A percentile compares a stretch with the other conserved stretches of the same genome.
These are phyloP conservation scores for Podila verticillata DNA, from an alignment of 192 early-diverging fungal genomes.

Conservation along the genomic window DNA sequence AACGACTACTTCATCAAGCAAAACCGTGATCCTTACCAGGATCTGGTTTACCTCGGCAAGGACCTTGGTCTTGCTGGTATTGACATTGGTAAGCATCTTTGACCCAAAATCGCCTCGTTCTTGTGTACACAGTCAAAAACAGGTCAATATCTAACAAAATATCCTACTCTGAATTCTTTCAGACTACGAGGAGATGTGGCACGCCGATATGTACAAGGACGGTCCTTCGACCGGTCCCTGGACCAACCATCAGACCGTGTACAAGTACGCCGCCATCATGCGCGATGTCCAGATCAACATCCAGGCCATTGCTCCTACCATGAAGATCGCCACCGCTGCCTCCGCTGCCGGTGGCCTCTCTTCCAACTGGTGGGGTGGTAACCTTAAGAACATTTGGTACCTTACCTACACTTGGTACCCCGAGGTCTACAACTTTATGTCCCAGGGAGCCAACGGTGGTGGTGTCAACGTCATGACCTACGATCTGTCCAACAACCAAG, in stretches of 20 bases:
- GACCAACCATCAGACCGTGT: slow-evolving; percentile 20
- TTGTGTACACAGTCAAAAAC: not conserved
- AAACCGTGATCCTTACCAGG: slow-evolving; percentile 48
- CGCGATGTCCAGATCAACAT: slow-evolving; percentile 22
- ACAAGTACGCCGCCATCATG: slow-evolving; percentile 32
- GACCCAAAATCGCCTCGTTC: not conserved
- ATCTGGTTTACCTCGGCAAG: slow-evolving; percentile 48
- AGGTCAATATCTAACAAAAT: not conserved
- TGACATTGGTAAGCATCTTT: slow-evolving; percentile 15
- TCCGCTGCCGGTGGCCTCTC: slow-evolving; percentile 26
- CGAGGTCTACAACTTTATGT: slow-evolving; percentile 34
- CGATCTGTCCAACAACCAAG: slow-evolving; percentile 43
- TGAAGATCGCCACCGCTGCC: slow-evolving; percentile 19
- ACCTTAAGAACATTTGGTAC: slow-evolving; percentile 40
- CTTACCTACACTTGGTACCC: slow-evolving; percentile 17
- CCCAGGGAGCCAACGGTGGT: slow-evolving; percentile 27
- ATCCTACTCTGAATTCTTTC: not conserved
- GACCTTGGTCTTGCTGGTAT: slow-evolving; percentile 49
- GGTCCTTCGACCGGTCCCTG: slow-evolving; percentile 18
- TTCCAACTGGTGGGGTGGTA: slow-evolving; percentile 23
- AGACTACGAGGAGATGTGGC: slow-evolving; percentile 35
- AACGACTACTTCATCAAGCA: slow-evolving; percentile 36
- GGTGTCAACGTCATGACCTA: slow-evolving; percentile 53
- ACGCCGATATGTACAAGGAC: slow-evolving; percentile 8
- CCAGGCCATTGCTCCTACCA: slow-evolving; percentile 7